phyloP scores from a whole-genome alignment of 2,329 filamentous ascomycete genomes.

The Capronia americana region DNA sequence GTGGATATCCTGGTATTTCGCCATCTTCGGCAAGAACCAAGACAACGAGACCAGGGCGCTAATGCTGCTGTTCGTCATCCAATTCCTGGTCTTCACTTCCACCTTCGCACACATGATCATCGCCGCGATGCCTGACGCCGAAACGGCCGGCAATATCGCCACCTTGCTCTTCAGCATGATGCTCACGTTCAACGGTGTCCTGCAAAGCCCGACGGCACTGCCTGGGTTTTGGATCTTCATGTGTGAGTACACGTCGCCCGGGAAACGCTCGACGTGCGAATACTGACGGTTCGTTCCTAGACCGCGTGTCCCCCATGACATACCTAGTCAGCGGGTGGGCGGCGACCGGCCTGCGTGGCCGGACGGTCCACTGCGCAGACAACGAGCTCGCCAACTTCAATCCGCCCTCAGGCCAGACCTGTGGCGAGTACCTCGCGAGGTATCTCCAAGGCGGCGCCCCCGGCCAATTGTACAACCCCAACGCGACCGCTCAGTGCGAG shows the following conservation, averaged over 20 bases:
- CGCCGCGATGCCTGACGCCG: slow-evolving; percentile 71
- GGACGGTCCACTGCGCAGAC: slow-evolving; percentile 67
- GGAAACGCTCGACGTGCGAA: not conserved
- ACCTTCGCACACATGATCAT: slow-evolving; percentile 80
- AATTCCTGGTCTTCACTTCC: slow-evolving; percentile 76
- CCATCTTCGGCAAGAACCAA: slow-evolving; percentile 69
- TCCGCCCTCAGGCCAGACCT: slow-evolving; percentile 65
- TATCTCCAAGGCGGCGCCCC: slow-evolving; percentile 59
- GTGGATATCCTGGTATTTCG: slow-evolving; percentile 76
- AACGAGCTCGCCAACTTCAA: slow-evolving; percentile 65
- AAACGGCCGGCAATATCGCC: slow-evolving; percentile 76
- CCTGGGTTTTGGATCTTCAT: slow-evolving; percentile 71
- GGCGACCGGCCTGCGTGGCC: slow-evolving; percentile 71
- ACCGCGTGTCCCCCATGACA: slow-evolving; percentile 77
- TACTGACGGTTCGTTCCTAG: slow-evolving; percentile 49
- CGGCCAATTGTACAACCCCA: slow-evolving; percentile 65
- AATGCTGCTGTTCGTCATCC: slow-evolving; percentile 67
- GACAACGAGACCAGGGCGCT: slow-evolving; percentile 49
- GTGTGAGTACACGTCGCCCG: slow-evolving; percentile 47
- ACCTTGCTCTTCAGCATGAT: slow-evolving; percentile 75
- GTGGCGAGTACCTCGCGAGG: slow-evolving; percentile 62
- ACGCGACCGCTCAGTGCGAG: slow-evolving; percentile 61
- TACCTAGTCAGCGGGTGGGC: slow-evolving; percentile 79
- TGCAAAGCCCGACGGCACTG: slow-evolving; percentile 66
- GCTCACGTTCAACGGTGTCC: slow-evolving; percentile 75